Base-by-base conservation (phyloP, 805 yeast genomes). In the Kuraishia hungarica region DNA sequence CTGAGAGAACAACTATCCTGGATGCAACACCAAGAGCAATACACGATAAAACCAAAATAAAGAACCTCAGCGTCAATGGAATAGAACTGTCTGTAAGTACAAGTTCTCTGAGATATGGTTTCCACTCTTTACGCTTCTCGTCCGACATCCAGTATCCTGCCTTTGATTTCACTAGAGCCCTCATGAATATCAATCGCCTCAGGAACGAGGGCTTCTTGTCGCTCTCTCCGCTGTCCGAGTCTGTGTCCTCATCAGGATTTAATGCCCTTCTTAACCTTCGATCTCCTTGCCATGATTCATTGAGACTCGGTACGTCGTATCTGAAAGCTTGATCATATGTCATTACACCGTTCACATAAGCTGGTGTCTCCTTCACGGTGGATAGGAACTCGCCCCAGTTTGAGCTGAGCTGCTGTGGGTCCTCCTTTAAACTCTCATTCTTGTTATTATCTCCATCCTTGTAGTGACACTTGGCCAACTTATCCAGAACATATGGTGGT, bases 41-140 rank as follows among this genome's bases (percentile, higher is more conserved):
- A 0, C 81, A 70, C 13, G 89, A 82, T 49, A 90, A 75, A 15
- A 82, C 60, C 43, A 84, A 73, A 28, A 83, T 82, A 46, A 80
- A 69, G 2, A 83, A 65, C 58, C 99, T 74, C 59, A 93, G 79
- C 23, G 86, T 77, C 52, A 93, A 73, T 1, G 97, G 97, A 13
- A 91, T 77, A 61, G 88, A 85, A 20, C 96, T 92, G 66, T 88
- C 90, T 58, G 82, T 81, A 54, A 88, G 77, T 35, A 92, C 71
- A 26, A 86, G 71, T 50, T 83, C 75, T 54, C 73, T 73, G 11
- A 91, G 61, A 35, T 78, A 75, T 1, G 94, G 89, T 54, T 78
- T 72, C 82, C 89, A 78, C 59, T 81, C 82, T 55, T 79, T 80
- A 57, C 84, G 75, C 57, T 79, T 86, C 64, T 75, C 84, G 56